These are phyloP conservation scores for Dioscorea alata DNA, from an alignment of 106 monocot species.

Conservation along the genomic window DNA sequence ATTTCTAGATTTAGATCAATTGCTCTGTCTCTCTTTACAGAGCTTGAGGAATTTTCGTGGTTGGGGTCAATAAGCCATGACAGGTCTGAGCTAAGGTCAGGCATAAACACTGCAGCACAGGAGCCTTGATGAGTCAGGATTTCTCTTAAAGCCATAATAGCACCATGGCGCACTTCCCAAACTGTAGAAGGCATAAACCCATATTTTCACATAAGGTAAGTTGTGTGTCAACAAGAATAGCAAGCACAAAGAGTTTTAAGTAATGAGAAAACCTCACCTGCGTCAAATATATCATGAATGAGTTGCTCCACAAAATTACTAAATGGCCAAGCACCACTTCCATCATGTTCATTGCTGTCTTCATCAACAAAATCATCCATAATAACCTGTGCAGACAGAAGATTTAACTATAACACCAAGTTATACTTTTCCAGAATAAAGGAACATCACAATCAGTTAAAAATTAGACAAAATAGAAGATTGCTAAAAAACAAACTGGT, in stretches of 20 bases:
- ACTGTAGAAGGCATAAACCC: constrained; percentile 34
- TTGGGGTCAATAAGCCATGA: constrained; percentile 36
- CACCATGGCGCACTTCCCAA: constrained; percentile 98
- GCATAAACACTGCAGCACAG: constrained; percentile 74
- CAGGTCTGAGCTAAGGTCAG: constrained; percentile 42
- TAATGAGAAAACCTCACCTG: constrained; percentile 34
- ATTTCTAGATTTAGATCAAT: constrained; percentile 71
- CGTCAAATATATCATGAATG: constrained; percentile 97
- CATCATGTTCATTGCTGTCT: constrained; percentile 41
- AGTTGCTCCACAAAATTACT: constrained; percentile 79
- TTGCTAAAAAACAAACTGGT: no score
- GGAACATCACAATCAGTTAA: not conserved
- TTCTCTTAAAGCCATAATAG: constrained; percentile 92
- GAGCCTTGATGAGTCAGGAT: constrained; percentile 86
- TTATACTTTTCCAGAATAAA: not conserved
- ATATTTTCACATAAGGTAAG: not conserved
- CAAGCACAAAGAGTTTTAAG: not conserved
- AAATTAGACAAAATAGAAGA: no score
- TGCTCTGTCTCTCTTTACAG: constrained; percentile 37
- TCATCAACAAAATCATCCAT: constrained; percentile 45
- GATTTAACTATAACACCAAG: not conserved
- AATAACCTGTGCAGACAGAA: constrained; percentile 31
- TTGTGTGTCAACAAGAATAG: not conserved
- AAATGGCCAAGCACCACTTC: constrained; percentile 82
- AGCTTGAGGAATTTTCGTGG: constrained; percentile 13